Evolutionary conservation across 495 filamentous ascomycete species (phyloP).

Genomic region (Penicillium verhagenii): DNA sequence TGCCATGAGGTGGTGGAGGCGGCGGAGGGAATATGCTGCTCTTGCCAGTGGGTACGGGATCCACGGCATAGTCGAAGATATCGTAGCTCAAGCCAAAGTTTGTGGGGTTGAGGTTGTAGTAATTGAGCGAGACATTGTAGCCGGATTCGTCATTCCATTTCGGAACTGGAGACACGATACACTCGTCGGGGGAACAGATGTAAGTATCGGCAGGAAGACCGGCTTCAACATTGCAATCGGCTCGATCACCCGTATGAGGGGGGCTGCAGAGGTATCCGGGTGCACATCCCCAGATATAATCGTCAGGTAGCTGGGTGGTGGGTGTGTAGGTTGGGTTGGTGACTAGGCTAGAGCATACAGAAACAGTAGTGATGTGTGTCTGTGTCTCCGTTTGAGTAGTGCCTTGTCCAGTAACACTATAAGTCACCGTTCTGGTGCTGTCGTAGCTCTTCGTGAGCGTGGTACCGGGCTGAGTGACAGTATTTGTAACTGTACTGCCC

Average conservation of each 20-base stretch:
- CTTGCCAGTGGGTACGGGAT: neutral
- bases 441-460: constrained; percentile 8
- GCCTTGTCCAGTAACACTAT: constrained; percentile 8
- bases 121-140: constrained; percentile 51
- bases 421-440: constrained; percentile 20
- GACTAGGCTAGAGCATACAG: constrained; percentile 30
- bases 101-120: constrained; percentile 63
- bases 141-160: constrained; percentile 35
- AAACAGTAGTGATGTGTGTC: constrained; percentile 9
- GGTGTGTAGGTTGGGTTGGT: constrained; percentile 37
- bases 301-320: constrained; percentile 28
- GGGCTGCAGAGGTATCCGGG: constrained; percentile 60
- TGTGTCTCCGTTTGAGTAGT: constrained; percentile 8
- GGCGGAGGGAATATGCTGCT: constrained; percentile 4
- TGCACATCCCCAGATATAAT: constrained; percentile 55
- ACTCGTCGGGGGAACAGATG: constrained; percentile 54
- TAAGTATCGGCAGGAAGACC: constrained; percentile 53
- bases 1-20: neutral
- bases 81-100: constrained; percentile 61
- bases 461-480: constrained; percentile 6
- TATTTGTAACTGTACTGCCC: constrained; percentile 13
- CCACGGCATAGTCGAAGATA: constrained; percentile 47
- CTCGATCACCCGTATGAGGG: constrained; percentile 23
- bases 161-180: constrained; percentile 39
- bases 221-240: constrained; percentile 52